Evolutionary conservation across 148 eudicot genomes (phyloP), one percentile per base, ranked within the genome.

Genomic region (Gaultheria prostrata): DNA sequence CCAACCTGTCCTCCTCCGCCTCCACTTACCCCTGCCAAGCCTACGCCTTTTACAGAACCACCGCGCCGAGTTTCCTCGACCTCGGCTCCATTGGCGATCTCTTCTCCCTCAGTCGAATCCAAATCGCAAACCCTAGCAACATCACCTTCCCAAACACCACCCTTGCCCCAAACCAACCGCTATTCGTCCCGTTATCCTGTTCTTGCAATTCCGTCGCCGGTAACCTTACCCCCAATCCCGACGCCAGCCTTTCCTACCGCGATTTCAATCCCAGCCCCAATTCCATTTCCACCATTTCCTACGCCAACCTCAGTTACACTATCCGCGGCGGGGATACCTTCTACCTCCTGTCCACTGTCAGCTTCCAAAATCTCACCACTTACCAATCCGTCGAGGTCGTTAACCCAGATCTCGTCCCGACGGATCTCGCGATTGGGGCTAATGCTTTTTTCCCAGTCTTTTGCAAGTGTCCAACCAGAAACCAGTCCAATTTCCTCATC

Each of bases 81-180:
- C 83, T 96, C 0, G 99, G 91, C 56, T 65, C 94, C 82, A 81
- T 94, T 63, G 91, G 88, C 32, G 98, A 96, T 77, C 93, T 96
- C 67, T 96, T 96, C 88, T 84, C 88, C 21, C 83, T 92, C 32
- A 94, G 97, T 85, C 91, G 99, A 3, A 85, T 87, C 14, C 83
- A 80, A 88, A 94, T 96, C 39, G 71, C 99, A 6, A 82, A 88
- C 30, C 95, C 98, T 6, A 94, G 97, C 83, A 96, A 94, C 84
- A 91, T 96, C 33, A 83, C 93, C 9, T 83, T 87, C 82, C 86
- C 92, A 12, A 56, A 85, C 79, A 51, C 87, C 21, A 61, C 91
- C 82, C 90, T 96, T 18, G 0, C 70, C 72, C 88, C 87, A 8
- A 63, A 78, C 43, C 95, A 96, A 84, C 61, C 95, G 87, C 91